Evolutionary conservation across 805 yeast species (phyloP).

Genomic region (Tanozyma kutaoensis): DNA sequence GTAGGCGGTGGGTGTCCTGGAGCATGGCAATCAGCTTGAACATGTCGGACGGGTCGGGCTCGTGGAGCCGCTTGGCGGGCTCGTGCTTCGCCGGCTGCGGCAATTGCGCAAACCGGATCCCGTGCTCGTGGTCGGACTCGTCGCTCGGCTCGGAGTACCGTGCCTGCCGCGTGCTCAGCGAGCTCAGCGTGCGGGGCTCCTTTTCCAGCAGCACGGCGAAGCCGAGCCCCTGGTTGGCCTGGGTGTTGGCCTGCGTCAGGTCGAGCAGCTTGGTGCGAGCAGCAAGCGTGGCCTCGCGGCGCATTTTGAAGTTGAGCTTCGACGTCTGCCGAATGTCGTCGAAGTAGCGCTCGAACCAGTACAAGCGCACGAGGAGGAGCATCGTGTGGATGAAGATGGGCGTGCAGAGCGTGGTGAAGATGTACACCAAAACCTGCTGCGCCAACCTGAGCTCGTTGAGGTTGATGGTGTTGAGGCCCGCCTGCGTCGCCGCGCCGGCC

Average conservation of each 20-base stretch:
- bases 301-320: conserved; percentile 66
- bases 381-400: conserved; percentile 83
- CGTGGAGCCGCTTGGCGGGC: conserved; percentile 4
- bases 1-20: conserved; percentile 35
- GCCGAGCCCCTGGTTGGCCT: no score
- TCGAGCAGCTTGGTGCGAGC: no score
- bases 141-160: conserved; percentile 28
- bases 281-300: conserved; percentile 65
- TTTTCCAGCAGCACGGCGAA: no score
- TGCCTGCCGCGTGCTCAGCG: no score
- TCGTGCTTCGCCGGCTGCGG: conserved; percentile 32
- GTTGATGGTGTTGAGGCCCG: conserved; percentile 79
- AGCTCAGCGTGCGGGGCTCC: no score
- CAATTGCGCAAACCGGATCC: conserved; percentile 45
- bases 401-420: conserved; percentile 54
- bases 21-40: conserved; percentile 73
- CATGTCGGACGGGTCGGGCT: conserved; percentile 70
- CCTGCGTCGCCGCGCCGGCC: conserved; percentile 74
- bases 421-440: conserved; percentile 68
- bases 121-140: conserved; percentile 5
- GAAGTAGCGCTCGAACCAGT: conserved; percentile 82
- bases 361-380: conserved; percentile 63
- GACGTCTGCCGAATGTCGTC: conserved; percentile 70
- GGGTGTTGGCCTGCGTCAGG: no score
- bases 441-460: conserved; percentile 49